phyloP scores from a whole-genome alignment of 352 stramenopile species.

The Phytophthora meadii region DNA sequence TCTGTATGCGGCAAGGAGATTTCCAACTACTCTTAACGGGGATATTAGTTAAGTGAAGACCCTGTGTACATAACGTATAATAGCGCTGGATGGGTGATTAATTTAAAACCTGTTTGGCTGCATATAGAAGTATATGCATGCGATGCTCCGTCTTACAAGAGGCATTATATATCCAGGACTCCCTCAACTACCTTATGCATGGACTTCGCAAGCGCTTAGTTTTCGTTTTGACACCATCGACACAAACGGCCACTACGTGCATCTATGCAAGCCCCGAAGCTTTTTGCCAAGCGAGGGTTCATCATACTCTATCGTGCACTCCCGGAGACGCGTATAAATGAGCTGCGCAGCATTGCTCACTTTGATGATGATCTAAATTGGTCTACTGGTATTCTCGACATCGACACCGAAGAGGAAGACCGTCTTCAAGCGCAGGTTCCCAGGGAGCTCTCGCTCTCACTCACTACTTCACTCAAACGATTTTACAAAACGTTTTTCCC shows the following conservation, averaged over 20 bases:
- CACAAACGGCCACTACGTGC: not conserved
- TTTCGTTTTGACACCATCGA: not conserved
- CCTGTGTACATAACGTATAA: no score
- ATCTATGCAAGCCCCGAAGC: not conserved
- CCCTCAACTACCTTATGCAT: not conserved
- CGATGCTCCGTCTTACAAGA: not conserved
- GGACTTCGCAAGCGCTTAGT: not conserved
- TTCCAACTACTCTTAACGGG: no score
- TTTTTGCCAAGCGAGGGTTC: not conserved
- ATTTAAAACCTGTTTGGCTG: not conserved
- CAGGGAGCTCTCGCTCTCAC: not conserved
- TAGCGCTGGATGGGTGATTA: no score
- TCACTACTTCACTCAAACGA: not conserved
- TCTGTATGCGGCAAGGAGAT: no score
- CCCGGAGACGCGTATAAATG: not conserved
- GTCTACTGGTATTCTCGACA: not conserved
- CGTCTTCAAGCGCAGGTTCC: not conserved
- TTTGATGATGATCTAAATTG: not conserved
- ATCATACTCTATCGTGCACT: not conserved
- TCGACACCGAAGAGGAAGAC: not conserved
- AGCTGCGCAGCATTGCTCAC: not conserved
- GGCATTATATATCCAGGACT: not conserved
- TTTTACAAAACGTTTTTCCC: constrained; percentile 7
- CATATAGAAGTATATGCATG: not conserved
- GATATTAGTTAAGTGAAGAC: no score